phyloP scores from a whole-genome alignment of 306 rosid species.

The Gillenia trifoliata region DNA sequence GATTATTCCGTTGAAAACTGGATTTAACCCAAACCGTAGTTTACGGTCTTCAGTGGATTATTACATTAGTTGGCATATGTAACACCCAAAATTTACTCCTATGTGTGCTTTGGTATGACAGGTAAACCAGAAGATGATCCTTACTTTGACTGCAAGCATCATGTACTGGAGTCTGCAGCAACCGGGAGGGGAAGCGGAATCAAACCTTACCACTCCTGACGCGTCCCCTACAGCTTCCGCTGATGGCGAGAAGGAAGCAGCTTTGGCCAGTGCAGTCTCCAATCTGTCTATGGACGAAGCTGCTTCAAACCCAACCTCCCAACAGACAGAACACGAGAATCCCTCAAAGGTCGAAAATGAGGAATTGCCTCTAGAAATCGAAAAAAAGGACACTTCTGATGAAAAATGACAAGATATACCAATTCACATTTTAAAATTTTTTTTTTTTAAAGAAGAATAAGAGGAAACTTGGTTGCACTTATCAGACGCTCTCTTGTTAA shows the following conservation, averaged over 20 bases:
- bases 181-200: conserved; percentile 38
- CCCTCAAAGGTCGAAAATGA: conserved; percentile 18
- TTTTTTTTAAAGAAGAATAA: conserved; percentile 2
- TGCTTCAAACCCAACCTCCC: conserved; percentile 23
- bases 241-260: conserved; percentile 30
- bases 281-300: conserved; percentile 41
- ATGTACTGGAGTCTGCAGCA: conserved; percentile 96
- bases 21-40: background rate
- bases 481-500: conserved; percentile 16
- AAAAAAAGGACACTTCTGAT: conserved; percentile 27
- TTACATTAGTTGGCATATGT: background rate
- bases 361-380: conserved; percentile 5
- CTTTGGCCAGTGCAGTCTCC: conserved; percentile 34
- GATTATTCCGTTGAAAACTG: background rate
- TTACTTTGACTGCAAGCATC: conserved; percentile 83
- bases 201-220: conserved; percentile 15
- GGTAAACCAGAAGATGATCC: conserved; percentile 99
- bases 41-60: background rate
- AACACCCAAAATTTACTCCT: background rate
- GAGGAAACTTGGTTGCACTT: conserved; percentile 23
- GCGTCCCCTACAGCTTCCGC: conserved; percentile 30
- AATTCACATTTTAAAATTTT: background rate
- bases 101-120: conserved; percentile 20
- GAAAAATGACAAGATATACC: conserved; percentile 16
- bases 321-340: conserved; percentile 13